Evolutionary conservation across 176 grass and related monocot species (phyloP).

Genomic region (Bonia amplexicaulis): DNA sequence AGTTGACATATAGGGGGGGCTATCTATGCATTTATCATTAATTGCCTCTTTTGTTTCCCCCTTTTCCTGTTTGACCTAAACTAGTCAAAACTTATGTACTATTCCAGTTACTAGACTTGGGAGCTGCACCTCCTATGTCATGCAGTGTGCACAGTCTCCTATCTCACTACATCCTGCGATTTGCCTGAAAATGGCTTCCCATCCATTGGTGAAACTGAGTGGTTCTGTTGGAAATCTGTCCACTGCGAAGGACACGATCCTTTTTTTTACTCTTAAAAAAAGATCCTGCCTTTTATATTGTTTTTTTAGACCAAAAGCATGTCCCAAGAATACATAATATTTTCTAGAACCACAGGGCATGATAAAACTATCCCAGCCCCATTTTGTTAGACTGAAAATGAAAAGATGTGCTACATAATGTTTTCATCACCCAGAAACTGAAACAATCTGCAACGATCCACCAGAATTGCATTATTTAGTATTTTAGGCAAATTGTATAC

Average conservation of each 20-base stretch:
- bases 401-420: background rate
- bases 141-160: background rate
- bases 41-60: background rate
- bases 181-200: background rate
- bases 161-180: background rate
- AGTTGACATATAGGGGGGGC: background rate
- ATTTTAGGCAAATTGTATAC: background rate
- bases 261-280: background rate
- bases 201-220: background rate
- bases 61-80: background rate
- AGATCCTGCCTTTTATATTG: background rate
- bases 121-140: background rate
- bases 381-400: background rate
- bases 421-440: background rate
- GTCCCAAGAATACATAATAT: background rate
- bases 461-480: background rate
- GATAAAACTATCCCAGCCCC: background rate
- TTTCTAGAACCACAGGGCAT: background rate
- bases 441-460: background rate
- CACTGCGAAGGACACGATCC: background rate
- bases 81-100: background rate
- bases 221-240: background rate
- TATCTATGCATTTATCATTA: background rate
- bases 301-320: background rate
- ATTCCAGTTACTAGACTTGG: background rate